Base-by-base conservation (phyloP, 78 protist genomes). In the Mantamonas sphyraenae region DNA sequence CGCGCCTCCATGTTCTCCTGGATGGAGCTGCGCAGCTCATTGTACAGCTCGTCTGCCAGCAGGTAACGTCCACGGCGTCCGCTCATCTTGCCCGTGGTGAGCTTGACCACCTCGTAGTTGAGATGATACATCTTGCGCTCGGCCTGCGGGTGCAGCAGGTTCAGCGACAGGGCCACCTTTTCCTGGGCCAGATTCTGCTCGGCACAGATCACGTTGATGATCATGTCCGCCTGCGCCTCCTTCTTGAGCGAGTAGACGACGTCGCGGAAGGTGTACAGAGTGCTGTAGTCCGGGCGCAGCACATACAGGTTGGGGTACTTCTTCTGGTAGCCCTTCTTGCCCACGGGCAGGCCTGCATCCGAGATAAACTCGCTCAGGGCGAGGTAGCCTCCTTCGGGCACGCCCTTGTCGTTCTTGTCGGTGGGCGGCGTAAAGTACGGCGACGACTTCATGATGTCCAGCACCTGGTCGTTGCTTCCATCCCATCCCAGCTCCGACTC, bases 401-500 rank as follows among this genome's bases (percentile, higher is more conserved):
- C n/a, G n/a, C n/a, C n/a, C n/a, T n/a, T n/a, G n/a, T n/a, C n/a
- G 82, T 77, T 77, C 67, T 73, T 35, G 3, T 58, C 72, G 30
- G 84, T 80, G 28, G 66, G 60, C 28, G 76, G 71, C 50, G 37
- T 35, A 20, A 45, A 74, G 42, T 80, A 80, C 20, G 84, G 84
- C 40, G 76, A 58, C 33, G 42, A 26, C 16, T 26, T 28, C 30
- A 80, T 10, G 42, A 31, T 12, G 14, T 9, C 28, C 51, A 62
- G 34, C 7, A 69, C 65, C 3, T 4, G 34, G 24, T 14, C 51
- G 51, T 40, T 68, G 24, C 62, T n/a, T 4, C 79, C 79, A 9
- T 64, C 68, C 84, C 84, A 80, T 4, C 76, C 64, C 20, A 80
- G 74, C 58, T 80, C 84, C 12, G 79, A 71, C 53, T 80, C 84